phyloP scores from a whole-genome alignment of 2,329 filamentous ascomycete species.

The Clarireedia monteithiana region DNA sequence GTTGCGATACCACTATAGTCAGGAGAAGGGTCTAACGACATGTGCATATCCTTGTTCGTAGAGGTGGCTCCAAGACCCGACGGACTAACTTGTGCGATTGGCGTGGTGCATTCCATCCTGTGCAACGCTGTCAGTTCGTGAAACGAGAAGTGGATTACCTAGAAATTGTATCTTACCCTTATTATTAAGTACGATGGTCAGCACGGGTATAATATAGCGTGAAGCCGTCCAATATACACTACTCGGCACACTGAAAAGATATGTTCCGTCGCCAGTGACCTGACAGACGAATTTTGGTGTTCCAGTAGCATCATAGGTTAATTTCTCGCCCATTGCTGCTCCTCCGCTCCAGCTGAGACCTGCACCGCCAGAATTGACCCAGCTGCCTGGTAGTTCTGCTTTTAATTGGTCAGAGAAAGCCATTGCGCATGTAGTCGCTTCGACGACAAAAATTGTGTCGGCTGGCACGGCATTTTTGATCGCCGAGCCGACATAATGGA shows the following conservation, averaged over 20 bases:
- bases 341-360: slow-evolving; percentile 67
- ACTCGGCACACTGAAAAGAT: slow-evolving; percentile 52
- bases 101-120: not conserved
- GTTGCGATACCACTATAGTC: not conserved
- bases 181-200: slow-evolving; percentile 46
- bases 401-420: not conserved
- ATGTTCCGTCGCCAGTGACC: slow-evolving; percentile 58
- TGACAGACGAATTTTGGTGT: slow-evolving; percentile 40
- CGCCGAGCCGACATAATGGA: not conserved
- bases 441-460: not conserved
- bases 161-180: not conserved
- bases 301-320: slow-evolving; percentile 38
- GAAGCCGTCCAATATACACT: slow-evolving; percentile 59
- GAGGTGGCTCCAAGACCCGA: not conserved
- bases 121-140: not conserved
- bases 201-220: slow-evolving; percentile 53
- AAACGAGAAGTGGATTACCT: too few relatives aligned
- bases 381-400: slow-evolving; percentile 70
- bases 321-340: slow-evolving; percentile 63
- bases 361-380: slow-evolving; percentile 33
- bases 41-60: not conserved
- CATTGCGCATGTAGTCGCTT: not conserved
- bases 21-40: not conserved
- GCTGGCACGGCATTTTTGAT: not conserved
- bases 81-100: not conserved